phyloP scores from a whole-genome alignment of 2,329 filamentous ascomycete genomes.

The Penicillium sclerotiorum region DNA sequence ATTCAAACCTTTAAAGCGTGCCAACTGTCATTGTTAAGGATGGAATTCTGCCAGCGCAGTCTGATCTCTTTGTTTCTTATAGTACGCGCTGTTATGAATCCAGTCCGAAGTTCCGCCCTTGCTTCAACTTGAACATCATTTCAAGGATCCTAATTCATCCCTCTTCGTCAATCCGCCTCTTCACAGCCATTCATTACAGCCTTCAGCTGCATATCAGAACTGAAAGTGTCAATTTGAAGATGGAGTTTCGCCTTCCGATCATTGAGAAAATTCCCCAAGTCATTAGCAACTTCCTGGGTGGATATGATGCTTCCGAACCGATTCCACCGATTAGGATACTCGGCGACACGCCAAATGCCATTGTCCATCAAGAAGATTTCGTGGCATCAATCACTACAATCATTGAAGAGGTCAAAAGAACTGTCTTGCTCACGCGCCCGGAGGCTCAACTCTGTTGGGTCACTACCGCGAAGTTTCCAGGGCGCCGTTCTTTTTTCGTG shows the following conservation, averaged over 20 bases:
- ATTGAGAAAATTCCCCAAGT: not conserved
- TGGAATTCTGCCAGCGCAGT: too few relatives aligned
- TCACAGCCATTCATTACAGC: too few relatives aligned
- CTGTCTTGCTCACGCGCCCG: not conserved
- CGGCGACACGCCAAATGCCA: conserved; percentile 22
- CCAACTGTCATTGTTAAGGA: too few relatives aligned
- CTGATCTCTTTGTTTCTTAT: too few relatives aligned
- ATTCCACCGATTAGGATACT: conserved; percentile 2
- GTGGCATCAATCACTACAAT: conserved; percentile 5
- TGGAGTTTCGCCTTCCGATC: not conserved
- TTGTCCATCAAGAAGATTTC: conserved; percentile 5
- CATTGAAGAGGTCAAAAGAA: conserved; percentile 1
- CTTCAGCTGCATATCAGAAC: too few relatives aligned
- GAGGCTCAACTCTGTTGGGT: conserved; percentile 8
- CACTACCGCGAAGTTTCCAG: conserved; percentile 6
- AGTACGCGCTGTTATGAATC: too few relatives aligned
- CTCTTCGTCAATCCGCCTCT: too few relatives aligned
- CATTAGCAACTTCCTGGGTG: not conserved
- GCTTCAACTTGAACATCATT: too few relatives aligned
- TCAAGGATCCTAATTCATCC: too few relatives aligned
- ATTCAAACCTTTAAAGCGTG: too few relatives aligned
- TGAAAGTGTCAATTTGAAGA: conserved; percentile 1
- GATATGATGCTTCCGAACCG: not conserved
- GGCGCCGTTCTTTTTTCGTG: conserved; percentile 17
- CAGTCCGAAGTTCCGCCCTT: too few relatives aligned